A percentile compares a stretch with the other conserved stretches of the same genome.
These are phyloP conservation scores for Saussurea involucrata DNA, from an alignment of 129 eudicot species.

Conservation along the genomic window DNA sequence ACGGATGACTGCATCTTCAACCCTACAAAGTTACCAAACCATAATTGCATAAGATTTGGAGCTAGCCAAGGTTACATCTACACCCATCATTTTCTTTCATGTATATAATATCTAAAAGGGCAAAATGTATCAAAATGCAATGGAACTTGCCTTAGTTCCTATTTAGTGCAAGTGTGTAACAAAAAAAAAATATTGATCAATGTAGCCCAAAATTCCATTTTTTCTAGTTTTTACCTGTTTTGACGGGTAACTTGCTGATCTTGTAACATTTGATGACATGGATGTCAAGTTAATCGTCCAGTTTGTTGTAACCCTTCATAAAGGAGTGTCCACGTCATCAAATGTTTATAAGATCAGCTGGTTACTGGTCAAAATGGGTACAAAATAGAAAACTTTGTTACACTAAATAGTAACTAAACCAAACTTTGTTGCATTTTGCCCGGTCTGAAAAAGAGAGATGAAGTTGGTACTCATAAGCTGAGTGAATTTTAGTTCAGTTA, in stretches of 20 bases:
- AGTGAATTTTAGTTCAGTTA: neutral
- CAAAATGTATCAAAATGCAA: neutral
- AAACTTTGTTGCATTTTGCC: neutral
- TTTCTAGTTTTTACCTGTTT: neutral
- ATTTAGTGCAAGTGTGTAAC: neutral
- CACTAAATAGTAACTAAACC: neutral
- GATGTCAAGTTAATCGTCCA: neutral
- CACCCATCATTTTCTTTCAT: neutral
- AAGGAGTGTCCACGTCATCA: neutral
- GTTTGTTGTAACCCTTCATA: neutral
- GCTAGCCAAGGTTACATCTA: neutral
- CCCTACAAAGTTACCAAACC: conserved; percentile 45
- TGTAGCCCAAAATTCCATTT: neutral
- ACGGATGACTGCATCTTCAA: conserved; percentile 95
- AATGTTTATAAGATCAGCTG: neutral
- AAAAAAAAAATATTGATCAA: no score
- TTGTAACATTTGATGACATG: neutral
- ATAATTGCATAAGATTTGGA: neutral
- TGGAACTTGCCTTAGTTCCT: neutral
- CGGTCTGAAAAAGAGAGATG: neutral
- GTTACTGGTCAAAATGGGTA: neutral
- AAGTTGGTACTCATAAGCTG: neutral
- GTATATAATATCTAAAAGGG: neutral
- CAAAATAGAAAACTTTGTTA: neutral
- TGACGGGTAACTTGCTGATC: neutral